Conservation (phyloP, 768 basidiomycete genomes). For the Mycena indigotica region DNA sequence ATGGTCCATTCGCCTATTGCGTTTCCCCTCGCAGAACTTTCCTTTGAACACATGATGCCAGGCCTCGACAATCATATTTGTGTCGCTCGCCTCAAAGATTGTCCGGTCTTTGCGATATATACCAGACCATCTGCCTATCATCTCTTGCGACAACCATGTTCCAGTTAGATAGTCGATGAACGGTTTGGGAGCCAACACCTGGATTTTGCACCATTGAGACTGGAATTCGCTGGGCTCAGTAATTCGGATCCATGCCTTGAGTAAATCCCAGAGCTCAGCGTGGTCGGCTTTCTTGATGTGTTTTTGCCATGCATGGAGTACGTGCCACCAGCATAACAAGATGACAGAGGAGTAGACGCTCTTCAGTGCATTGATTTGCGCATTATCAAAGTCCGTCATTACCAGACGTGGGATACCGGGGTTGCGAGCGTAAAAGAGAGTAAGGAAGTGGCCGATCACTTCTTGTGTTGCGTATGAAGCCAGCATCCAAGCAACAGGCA, state of each 20-base stretch:
- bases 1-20: slow-evolving; percentile 16
- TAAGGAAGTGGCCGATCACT: slow-evolving; percentile 9
- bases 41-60: slow-evolving; percentile 22
- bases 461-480: slow-evolving; percentile 3
- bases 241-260: slow-evolving; percentile 18
- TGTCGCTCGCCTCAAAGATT: slow-evolving; percentile 10
- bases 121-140: slow-evolving; percentile 13
- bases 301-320: slow-evolving; percentile 23
- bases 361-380: not conserved
- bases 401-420: slow-evolving; percentile 1
- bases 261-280: slow-evolving; percentile 16
- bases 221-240: slow-evolving; percentile 10
- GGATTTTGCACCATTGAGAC: slow-evolving; percentile 1
- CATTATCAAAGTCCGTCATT: slow-evolving; percentile 6
- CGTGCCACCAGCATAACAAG: slow-evolving; percentile 23
- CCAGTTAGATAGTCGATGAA: slow-evolving; percentile 10
- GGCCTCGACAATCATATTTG: slow-evolving; percentile 22
- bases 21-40: slow-evolving; percentile 14
- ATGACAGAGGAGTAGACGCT: not conserved
- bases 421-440: not conserved
- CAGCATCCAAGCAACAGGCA: slow-evolving; percentile 12
- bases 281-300: slow-evolving; percentile 5
- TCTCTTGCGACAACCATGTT: not conserved
- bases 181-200: not conserved
- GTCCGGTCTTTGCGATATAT: slow-evolving; percentile 8